Base-by-base conservation (phyloP, 225 moss, liverwort and hornwort species). In the Physcomitrium patens region DNA sequence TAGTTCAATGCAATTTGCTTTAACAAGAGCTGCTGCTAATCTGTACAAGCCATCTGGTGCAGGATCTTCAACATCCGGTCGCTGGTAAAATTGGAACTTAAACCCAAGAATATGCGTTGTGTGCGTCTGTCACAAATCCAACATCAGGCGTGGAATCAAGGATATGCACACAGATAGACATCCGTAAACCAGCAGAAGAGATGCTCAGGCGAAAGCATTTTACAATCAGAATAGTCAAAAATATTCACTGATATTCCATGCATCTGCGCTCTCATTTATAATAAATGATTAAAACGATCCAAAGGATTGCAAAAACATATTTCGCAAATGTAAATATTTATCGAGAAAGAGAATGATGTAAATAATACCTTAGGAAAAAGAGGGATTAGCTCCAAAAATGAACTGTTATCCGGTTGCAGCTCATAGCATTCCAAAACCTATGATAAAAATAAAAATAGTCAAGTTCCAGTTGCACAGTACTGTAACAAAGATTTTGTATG, bases 41-140 rank as follows among this genome's bases (percentile, higher is more conserved):
- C 91, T 99, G 83, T 93, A 99, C 84, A 99, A 83, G 79, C 90
- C 90, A 90, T 87, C 77, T 49, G 99, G 99, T 66, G 93, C 99
- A 57, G 95, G 89, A 85, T 90, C 95, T 81, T 95, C 99, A 75
- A 95, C 90, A 76, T 99, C 99, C 37, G 80, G 78, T 52, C 95
- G 90, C 77, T 99, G 95, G 83, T 99, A 93, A 81, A 85, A 95
- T 70, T 99, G 99, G 79, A 99, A 99, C 86, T 99, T 99, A 79
- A 99, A 99, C 72, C 99, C 99, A 88, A 99, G 99, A 88, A 99
- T 95, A 68, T 99, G 99, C 62, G 95, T 89, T 43, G 90, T 95
- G 61, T 99, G 99, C 42, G 99, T 92, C 99, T 99, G 89, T 81
- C 76, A 70, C 73, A 79, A 51, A 71, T 4, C 53, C 65, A 76